Evolutionary conservation across 345 rosid genomes (phyloP).

Genomic region (Eucalyptus viminalis): DNA sequence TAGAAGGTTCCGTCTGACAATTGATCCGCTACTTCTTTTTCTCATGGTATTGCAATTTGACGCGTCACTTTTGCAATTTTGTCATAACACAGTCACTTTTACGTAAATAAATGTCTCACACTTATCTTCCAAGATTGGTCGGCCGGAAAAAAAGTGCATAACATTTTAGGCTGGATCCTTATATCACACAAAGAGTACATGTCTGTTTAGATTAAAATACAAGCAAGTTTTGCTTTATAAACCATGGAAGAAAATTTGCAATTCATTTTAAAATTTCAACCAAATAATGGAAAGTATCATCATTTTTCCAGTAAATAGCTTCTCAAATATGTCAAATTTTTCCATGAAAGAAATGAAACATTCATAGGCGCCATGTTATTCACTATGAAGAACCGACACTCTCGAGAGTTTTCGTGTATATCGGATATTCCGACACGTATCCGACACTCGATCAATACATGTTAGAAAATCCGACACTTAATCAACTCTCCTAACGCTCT

Average conservation of each 20-base stretch:
- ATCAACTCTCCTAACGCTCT: rapidly evolving
- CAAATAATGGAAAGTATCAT: not conserved
- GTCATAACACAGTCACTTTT: not conserved
- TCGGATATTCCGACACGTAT: rapidly evolving
- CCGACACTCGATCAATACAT: rapidly evolving
- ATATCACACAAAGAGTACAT: not conserved
- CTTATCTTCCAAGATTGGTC: not conserved
- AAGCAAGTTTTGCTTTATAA: not conserved
- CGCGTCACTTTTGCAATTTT: not conserved
- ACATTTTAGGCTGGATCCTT: not conserved
- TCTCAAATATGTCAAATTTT: not conserved
- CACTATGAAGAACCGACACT: no score
- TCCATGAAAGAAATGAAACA: rapidly evolving
- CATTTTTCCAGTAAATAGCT: not conserved
- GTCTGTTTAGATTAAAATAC: not conserved
- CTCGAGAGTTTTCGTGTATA: rapidly evolving
- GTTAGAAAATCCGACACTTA: rapidly evolving
- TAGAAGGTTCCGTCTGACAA: not conserved
- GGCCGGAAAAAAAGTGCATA: not conserved
- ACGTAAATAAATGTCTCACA: not conserved
- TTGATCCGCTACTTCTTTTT: not conserved
- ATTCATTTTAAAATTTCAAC: not conserved
- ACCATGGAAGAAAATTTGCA: not conserved
- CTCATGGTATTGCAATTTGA: not conserved
- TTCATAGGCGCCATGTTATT: rapidly evolving